Evolutionary conservation across 345 rosid genomes (phyloP), one percentile per base, ranked within the genome.

Genomic region (Dipteronia sinensis): DNA sequence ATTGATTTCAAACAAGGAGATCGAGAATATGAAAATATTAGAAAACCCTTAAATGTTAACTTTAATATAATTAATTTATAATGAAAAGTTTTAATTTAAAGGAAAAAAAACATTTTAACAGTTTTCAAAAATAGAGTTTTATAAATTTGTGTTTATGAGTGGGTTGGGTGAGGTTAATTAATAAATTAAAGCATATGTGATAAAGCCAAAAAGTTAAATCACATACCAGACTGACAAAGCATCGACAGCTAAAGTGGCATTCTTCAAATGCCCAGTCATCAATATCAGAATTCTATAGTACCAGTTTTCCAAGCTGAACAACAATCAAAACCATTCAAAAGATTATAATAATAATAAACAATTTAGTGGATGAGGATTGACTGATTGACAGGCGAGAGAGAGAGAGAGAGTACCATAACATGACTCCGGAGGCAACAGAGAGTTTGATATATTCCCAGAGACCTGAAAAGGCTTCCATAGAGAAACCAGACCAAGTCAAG

Each of bases 401-500:
- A 59, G n/a, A 67, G 16, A 40, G 44, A 15, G 0, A 10, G 34
- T 71, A 92, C 97, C 97, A 92, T 11, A 92, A 85, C 97, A 92
- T 92, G 78, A 92, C 87, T 1, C 97, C 97, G 4, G 97, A 86
- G 61, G 94, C 90, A 72, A 85, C 85, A 2, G 94, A 92, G 20
- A 90, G 90, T 73, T 88, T 86, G 15, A 87, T 69, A n/a, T 89
- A 92, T 0, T 88, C 94, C 92, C 93, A 85, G 4, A 92, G 85
- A 0, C 88, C 92, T 15, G 82, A 78, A 66, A 89, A 85, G 25
- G 94, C 94, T 83, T 92, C 79, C 15, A 59, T 27, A 1, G 94
- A 90, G 64, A 86, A 89, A 38, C 97, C 93, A 1, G 81, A 77
- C 94, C 97, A 92, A 6, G 97, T 87, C 20, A 80, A 72, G 16